Evolutionary conservation across 2,329 filamentous ascomycete species (phyloP).

Genomic region (Neopestalotiopsis sp.): DNA sequence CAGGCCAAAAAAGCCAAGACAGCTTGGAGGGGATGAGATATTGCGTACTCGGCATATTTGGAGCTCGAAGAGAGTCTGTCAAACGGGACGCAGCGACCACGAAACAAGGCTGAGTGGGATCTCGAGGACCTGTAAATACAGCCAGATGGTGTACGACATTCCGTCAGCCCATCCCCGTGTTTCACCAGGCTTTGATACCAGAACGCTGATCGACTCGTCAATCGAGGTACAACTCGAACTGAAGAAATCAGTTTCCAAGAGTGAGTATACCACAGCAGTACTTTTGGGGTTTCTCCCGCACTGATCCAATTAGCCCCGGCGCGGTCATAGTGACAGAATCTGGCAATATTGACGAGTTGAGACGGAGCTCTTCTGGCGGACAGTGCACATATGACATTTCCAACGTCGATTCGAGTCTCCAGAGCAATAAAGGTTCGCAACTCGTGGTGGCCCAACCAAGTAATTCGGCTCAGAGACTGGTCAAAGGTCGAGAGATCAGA

Average conservation of each 20-base stretch:
- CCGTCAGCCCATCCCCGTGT: neutral
- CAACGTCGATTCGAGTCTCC: neutral
- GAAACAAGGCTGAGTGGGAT: neutral
- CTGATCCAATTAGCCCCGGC: neutral
- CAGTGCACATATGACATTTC: neutral
- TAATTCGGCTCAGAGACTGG: neutral
- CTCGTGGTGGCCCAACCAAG: neutral
- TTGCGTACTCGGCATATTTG: neutral
- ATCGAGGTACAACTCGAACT: neutral
- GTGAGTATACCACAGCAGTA: neutral
- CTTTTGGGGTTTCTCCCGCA: neutral
- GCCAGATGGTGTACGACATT: neutral
- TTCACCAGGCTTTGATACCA: neutral
- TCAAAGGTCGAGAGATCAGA: neutral
- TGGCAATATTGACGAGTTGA: neutral
- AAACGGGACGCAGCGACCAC: neutral
- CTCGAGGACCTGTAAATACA: neutral
- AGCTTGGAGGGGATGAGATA: neutral
- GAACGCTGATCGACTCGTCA: neutral
- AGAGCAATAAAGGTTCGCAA: neutral
- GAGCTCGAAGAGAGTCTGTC: neutral
- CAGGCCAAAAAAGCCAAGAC: neutral
- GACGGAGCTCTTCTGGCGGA: neutral
- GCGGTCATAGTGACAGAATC: neutral
- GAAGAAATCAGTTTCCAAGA: neutral